These are phyloP conservation scores for Metarhizium sp. DNA, from an alignment of 2,329 filamentous ascomycete genomes.

Conservation along the genomic window DNA sequence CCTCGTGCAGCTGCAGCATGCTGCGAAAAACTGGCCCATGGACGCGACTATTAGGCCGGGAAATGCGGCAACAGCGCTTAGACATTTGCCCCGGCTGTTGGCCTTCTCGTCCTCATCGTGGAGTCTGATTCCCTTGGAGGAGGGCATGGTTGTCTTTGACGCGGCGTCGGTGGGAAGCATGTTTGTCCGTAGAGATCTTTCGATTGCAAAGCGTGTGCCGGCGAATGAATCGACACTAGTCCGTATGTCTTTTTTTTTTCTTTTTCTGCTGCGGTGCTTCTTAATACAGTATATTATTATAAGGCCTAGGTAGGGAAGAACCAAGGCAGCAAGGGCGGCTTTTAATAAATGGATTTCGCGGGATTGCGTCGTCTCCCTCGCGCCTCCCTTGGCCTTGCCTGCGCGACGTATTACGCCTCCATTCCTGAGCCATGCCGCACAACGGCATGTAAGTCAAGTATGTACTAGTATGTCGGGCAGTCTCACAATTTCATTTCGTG, in stretches of 20 bases:
- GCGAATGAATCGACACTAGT: too few relatives aligned
- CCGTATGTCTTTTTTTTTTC: too few relatives aligned
- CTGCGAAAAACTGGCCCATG: slow-evolving; percentile 5
- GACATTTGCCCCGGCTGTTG: neutral
- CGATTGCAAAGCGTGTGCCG: too few relatives aligned
- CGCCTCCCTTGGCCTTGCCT: slow-evolving; percentile 1
- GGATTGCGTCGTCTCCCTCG: neutral
- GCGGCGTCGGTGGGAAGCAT: too few relatives aligned
- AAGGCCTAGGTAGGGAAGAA: too few relatives aligned
- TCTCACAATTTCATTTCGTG: neutral
- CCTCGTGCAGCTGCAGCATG: slow-evolving; percentile 5
- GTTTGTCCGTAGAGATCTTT: too few relatives aligned
- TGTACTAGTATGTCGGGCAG: neutral
- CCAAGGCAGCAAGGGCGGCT: neutral
- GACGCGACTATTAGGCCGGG: neutral
- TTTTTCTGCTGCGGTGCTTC: too few relatives aligned
- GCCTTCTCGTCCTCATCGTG: slow-evolving; percentile 29
- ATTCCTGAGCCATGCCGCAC: slow-evolving; percentile 1
- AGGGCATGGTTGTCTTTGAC: neutral
- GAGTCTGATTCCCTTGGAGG: slow-evolving; percentile 4
- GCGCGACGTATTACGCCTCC: neutral
- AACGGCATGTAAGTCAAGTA: neutral
- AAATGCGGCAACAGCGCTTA: neutral
- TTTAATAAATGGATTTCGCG: neutral
- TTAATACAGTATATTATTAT: too few relatives aligned